Base-by-base conservation (phyloP, 176 grass and related monocot species). In the Ensete ventricosum region DNA sequence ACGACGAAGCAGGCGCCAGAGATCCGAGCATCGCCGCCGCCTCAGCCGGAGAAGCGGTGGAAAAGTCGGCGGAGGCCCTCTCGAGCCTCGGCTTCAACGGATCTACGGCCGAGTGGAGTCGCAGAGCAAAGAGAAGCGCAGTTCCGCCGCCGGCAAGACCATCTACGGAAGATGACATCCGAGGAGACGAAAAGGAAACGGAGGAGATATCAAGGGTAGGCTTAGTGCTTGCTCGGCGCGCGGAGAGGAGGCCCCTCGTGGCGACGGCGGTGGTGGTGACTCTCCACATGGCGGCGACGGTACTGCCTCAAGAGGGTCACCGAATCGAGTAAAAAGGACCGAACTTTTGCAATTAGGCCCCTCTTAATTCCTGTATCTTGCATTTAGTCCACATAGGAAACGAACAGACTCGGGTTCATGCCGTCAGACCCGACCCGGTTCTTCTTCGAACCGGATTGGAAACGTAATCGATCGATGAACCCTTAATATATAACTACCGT, bases 201-300 rank as follows among this genome's bases (percentile, higher is more conserved):
- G 73, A 85, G 43, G 73, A 80, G 60, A 19, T 53, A 11, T 17
- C 80, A 27, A 53, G 63, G 52, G n/a, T 48, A 10, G 24, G 9
- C 53, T 1, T 27, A 64, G 25, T 26, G 13, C 34, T 55, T 59
- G 50, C 22, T 53, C 7, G 62, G 62, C 21, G 68, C 70, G 3
- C 43, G 17, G 51, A 89, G 23, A 14, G 64, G 77, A 89, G 70
- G 27, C 73, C 77, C 77, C 83, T 86, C 23, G 69, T 67, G 63
- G 73, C 68, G 7, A 27, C 34, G 48, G 19, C 24, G 22, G 24
- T 2, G 67, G 67, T 20, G 67, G 11, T 43, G 34, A 43, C 77
- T 76, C 83, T 85, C 87, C 87, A 85, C 87, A 89, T 89, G 51
- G 73, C 50, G 83, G 66, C 79, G 69, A 60, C 76, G 49, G 3